Conservation (phyloP, 2,329 filamentous ascomycete genomes). For the Ampelomyces quisqualis region DNA sequence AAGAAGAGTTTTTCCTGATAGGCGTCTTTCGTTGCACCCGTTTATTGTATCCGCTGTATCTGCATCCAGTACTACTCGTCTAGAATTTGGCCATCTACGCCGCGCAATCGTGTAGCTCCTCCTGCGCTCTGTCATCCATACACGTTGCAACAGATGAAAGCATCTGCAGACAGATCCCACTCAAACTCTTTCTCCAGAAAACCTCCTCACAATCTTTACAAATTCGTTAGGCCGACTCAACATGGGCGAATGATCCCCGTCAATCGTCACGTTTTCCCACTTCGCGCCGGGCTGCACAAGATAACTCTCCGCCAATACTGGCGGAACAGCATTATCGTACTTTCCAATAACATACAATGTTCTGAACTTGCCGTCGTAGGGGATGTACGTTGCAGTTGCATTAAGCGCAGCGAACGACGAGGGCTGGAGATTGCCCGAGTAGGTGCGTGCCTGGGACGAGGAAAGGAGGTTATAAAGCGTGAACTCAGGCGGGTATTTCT, state of each 20-base stretch:
- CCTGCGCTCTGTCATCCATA: too few species aligned
- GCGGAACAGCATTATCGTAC: conserved; percentile 23
- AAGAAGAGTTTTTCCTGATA: too few species aligned
- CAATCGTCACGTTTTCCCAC: conserved; percentile 16
- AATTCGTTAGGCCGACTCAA: conserved; percentile 26
- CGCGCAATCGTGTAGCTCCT: too few species aligned
- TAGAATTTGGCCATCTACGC: too few species aligned
- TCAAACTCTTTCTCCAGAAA: conserved; percentile 3
- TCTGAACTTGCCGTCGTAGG: conserved; percentile 27
- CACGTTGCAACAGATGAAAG: not conserved
- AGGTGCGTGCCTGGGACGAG: conserved; percentile 6
- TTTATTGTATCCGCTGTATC: too few species aligned
- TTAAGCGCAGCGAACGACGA: conserved; percentile 23
- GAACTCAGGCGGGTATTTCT: conserved; percentile 12
- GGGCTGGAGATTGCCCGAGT: conserved; percentile 13
- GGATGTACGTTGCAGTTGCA: conserved; percentile 26
- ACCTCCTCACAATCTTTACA: conserved; percentile 15
- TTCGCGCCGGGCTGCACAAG: conserved; percentile 20
- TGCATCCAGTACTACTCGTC: too few species aligned
- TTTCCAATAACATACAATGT: conserved; percentile 22
- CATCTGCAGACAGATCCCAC: not conserved
- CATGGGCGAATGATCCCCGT: conserved; percentile 27
- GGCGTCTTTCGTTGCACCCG: too few species aligned
- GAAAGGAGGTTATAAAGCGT: conserved; percentile 30
- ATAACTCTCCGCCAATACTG: conserved; percentile 14